Percentiles rank a stretch among this genome's conserved stretches.
Conservation (phyloP, 2,329 filamentous ascomycete species). For the Aspergillus fijiensis region DNA sequence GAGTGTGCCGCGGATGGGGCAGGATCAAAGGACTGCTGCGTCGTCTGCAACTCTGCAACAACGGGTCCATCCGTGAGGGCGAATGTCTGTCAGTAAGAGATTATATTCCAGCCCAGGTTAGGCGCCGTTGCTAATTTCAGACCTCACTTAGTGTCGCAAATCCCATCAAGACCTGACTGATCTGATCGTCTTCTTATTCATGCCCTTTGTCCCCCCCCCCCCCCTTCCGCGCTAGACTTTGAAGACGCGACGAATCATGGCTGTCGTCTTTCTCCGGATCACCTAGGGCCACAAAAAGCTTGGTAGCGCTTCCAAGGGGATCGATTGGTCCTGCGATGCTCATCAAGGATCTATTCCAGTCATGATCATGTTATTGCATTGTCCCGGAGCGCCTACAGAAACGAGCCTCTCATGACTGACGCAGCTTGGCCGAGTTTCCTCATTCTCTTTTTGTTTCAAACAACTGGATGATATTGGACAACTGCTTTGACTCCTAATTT, state of each 20-base stretch:
- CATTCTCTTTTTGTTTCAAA: constrained; percentile 11
- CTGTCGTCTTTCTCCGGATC: background rate
- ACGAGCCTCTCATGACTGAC: constrained; percentile 8
- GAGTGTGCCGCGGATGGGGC: constrained; percentile 4
- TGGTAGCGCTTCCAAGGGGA: background rate
- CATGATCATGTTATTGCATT: constrained; percentile 5
- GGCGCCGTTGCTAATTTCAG: constrained; percentile 24
- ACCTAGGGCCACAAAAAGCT: constrained; percentile 7
- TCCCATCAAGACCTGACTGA: constrained; percentile 11
- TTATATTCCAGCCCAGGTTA: constrained; percentile 12
- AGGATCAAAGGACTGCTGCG: background rate
- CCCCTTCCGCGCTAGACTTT: constrained; percentile 2
- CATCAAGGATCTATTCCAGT: constrained; percentile 3
- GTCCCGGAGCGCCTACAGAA: constrained; percentile 13
- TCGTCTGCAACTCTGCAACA: constrained; percentile 15
- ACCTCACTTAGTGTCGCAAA: constrained; percentile 3
- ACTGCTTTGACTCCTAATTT: background rate
- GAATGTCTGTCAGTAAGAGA: constrained; percentile 8
- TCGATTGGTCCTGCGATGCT: constrained; percentile 19
- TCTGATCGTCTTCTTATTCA: constrained; percentile 3
- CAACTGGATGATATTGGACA: constrained; percentile 4
- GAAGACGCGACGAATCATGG: background rate
- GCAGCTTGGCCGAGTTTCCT: constrained; percentile 7
- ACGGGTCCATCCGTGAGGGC: background rate
- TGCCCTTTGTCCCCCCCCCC: background rate